Conservation (phyloP, 75 land plant species). For the Sequoia sempervirens region DNA sequence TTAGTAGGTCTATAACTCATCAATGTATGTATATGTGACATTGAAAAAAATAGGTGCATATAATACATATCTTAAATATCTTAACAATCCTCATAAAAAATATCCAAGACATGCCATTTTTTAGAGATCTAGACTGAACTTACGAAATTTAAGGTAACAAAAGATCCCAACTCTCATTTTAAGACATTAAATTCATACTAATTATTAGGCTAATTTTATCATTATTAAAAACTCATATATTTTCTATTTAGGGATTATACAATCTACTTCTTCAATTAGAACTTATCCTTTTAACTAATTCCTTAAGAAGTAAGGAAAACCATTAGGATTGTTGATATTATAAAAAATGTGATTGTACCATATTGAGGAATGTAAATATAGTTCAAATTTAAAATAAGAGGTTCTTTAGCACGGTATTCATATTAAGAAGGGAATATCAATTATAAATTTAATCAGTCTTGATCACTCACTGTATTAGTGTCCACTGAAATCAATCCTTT, state of each 20-base stretch:
- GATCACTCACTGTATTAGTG: conserved; percentile 10
- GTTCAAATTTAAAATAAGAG: not conserved
- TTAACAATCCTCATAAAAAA: too few species aligned
- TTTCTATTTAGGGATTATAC: not conserved
- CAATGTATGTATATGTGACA: too few species aligned
- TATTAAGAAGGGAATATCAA: not conserved
- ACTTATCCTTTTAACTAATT: not conserved
- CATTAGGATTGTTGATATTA: not conserved
- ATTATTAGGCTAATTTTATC: not conserved
- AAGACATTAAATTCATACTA: not conserved
- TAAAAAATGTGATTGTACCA: not conserved
- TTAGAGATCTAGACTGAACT: too few species aligned
- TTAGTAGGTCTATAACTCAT: too few species aligned
- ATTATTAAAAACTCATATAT: not conserved
- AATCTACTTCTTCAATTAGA: not conserved
- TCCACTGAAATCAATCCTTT: conserved; percentile 36
- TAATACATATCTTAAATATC: too few species aligned
- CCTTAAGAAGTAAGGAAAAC: not conserved
- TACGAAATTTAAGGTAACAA: too few species aligned
- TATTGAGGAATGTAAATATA: not conserved
- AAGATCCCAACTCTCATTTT: too few species aligned
- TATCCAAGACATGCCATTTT: too few species aligned
- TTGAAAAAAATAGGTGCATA: too few species aligned
- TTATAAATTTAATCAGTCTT: not conserved
- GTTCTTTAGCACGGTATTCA: not conserved